Evolutionary conservation across 768 basidiomycete genomes (phyloP), one percentile per base, ranked within the genome.

Genomic region (Calocybe indica): DNA sequence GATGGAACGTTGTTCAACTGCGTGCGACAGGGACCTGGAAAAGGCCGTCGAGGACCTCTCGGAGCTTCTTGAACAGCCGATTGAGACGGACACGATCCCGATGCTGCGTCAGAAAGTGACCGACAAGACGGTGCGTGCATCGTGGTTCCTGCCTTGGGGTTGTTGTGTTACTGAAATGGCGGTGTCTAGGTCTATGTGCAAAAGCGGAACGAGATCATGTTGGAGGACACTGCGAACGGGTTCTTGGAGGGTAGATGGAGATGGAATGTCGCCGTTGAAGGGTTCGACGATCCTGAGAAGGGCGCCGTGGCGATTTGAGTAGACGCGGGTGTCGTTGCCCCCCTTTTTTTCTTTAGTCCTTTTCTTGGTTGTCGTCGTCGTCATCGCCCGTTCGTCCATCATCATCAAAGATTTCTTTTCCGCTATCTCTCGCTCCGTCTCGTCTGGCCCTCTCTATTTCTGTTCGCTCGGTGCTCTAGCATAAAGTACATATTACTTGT

Each of bases 21-120:
- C 15, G 5, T 29, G 12, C 40, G 33, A 15, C 49, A 91, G 92
- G 62, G 93, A 98, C 62, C 70, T 99, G 36, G 96, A 99, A 66
- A 79, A 79, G 54, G 96, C 95, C 0, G 95, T 98, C 5, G 96
- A 99, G 63, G 89, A 94, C 51, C 74, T 98, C 9, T 92, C 92
- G 0, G 95, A 96, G 63, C 69, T 95, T 37, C 72, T 99, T 12
- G 96, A 98, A 68, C 79, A 82, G n/a, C 90, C 88, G 5, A 83
- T 97, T 48, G 92, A 97, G 55, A 69, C 87, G 2, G 91, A 92
- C 51, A 78, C 73, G 38, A 92, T 98, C 58, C 76, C 88, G 5
- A 71, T 77, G 6, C 69, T 98, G 48, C 77, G 94, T 37, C 88
- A 93, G 71, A 88, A 90, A 63, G 91, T 96, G 48, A 97, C 94